Evolutionary conservation across 495 filamentous ascomycete species (phyloP).

Genomic region (Penicilliopsis zonata): DNA sequence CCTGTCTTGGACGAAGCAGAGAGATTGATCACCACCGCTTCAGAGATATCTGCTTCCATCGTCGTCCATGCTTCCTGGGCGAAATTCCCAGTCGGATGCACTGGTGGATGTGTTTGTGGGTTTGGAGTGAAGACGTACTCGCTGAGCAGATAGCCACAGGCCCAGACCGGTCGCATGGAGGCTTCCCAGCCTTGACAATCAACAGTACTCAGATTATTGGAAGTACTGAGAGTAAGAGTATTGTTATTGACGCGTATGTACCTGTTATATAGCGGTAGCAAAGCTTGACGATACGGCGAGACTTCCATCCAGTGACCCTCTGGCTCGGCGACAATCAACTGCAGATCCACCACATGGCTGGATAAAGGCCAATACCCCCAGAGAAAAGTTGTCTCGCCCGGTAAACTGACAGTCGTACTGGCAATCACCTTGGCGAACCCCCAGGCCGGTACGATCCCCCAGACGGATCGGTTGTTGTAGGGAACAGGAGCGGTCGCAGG

Average conservation of each 20-base stretch:
- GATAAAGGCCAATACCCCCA: conserved; percentile 27
- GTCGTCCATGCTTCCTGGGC: conserved; percentile 19
- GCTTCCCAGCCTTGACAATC: conserved; percentile 24
- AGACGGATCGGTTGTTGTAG: conserved; percentile 34
- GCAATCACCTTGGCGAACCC: conserved; percentile 41
- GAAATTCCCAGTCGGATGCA: conserved; percentile 22
- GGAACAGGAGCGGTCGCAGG: conserved; percentile 30
- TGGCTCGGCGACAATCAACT: conserved; percentile 7
- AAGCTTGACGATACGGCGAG: conserved; percentile 26
- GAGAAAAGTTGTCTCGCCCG: conserved; percentile 12
- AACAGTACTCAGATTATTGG: conserved; percentile 5
- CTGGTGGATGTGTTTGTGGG: conserved; percentile 4
- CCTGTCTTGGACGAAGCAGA: conserved; percentile 40
- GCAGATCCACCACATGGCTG: conserved; percentile 12
- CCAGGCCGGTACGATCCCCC: conserved; percentile 45
- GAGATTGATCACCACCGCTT: conserved; percentile 24
- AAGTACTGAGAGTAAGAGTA: not conserved
- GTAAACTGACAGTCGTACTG: conserved; percentile 22
- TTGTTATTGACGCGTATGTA: conserved; percentile 23
- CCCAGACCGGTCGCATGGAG: conserved; percentile 28
- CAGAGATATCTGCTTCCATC: conserved; percentile 33
- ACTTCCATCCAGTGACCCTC: conserved; percentile 27
- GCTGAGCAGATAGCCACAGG: conserved; percentile 35
- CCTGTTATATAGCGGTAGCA: conserved; percentile 42
- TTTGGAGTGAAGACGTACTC: conserved; percentile 30